Evolutionary conservation across 2,329 filamentous ascomycete species (phyloP), one percentile per base, ranked within the genome.

Genomic region (Fusarium tanahbumbuense): DNA sequence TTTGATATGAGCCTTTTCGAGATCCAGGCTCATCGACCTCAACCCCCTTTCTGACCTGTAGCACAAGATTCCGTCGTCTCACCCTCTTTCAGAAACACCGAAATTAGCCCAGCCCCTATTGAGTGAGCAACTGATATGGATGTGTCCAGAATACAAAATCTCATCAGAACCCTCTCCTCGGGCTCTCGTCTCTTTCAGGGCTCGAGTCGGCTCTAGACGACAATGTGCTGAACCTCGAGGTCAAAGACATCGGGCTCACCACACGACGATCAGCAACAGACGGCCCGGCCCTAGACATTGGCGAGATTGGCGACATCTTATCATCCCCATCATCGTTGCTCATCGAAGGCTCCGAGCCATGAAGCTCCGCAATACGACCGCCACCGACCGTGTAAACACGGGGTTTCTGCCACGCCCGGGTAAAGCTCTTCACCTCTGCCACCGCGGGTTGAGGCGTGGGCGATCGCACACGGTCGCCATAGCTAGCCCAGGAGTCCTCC

Each of bases 401-500:
- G 12, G 73, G 73, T 45, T 73, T 73, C 49, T 71, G 73, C 53
- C 67, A 46, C 7, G 70, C 42, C 11, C 73, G 66, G 27, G 71
- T 73, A 28, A 56, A 76, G 37, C 70, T 76, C 47, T 47, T 67
- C 6, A 68, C 56, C 57, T 76, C 73, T 13, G 73, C 73, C 28
- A 76, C 64, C 5, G 73, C 73, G 2, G 72, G 72, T 49, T 68
- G 74, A 10, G 73, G 73, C 10, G 73, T 75, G 7, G 73, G 67
- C 16, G 72, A 76, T 20, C 53, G 59, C 4, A 67, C 62, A 15
- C 73, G 64, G 20, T 76, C 71, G n/a, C 68, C 62, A 4, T 54
- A 64, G 12, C 64, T 63, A 25, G 60, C 42, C 70, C 66, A 75
- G 0, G 67, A 70, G n/a, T 65, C 56, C 8, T 64, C 60, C 18